Conservation (phyloP, 495 filamentous ascomycete species). For the Talaromyces proteolyticus region DNA sequence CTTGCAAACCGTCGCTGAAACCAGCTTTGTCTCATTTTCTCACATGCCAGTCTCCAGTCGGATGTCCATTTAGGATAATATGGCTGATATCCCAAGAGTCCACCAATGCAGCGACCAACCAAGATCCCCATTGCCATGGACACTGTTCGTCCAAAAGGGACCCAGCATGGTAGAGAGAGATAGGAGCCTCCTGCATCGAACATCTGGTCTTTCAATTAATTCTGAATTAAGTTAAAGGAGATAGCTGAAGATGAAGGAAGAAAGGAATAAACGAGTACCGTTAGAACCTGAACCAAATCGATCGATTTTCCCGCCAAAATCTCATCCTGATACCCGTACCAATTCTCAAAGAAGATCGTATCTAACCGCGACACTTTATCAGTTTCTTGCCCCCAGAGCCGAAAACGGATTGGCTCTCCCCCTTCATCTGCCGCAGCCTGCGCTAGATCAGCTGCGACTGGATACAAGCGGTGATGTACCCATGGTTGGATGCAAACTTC, state of each 20-base stretch:
- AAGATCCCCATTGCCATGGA: slow-evolving; percentile 32
- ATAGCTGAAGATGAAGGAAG: neutral
- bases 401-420: slow-evolving; percentile 9
- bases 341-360: slow-evolving; percentile 48
- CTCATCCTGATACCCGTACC: slow-evolving; percentile 47
- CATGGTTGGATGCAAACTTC: slow-evolving; percentile 28
- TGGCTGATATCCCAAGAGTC: slow-evolving; percentile 45
- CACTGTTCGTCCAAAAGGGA: slow-evolving; percentile 33
- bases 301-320: slow-evolving; percentile 30
- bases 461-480: slow-evolving; percentile 32
- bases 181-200: slow-evolving; percentile 45
- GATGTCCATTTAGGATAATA: slow-evolving; percentile 45
- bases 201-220: slow-evolving; percentile 20
- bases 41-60: slow-evolving; percentile 42
- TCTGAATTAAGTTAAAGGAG: neutral
- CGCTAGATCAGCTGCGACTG: slow-evolving; percentile 12
- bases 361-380: slow-evolving; percentile 22
- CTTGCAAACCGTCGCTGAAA: slow-evolving; percentile 19
- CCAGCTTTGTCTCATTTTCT: slow-evolving; percentile 32
- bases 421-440: slow-evolving; percentile 10
- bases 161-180: slow-evolving; percentile 35
- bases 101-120: slow-evolving; percentile 45
- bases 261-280: slow-evolving; percentile 22
- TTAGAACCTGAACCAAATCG: slow-evolving; percentile 38
- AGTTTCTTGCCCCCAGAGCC: slow-evolving; percentile 22